phyloP scores from a whole-genome alignment of 2,329 filamentous ascomycete species.

The Fusarium xylarioides region DNA sequence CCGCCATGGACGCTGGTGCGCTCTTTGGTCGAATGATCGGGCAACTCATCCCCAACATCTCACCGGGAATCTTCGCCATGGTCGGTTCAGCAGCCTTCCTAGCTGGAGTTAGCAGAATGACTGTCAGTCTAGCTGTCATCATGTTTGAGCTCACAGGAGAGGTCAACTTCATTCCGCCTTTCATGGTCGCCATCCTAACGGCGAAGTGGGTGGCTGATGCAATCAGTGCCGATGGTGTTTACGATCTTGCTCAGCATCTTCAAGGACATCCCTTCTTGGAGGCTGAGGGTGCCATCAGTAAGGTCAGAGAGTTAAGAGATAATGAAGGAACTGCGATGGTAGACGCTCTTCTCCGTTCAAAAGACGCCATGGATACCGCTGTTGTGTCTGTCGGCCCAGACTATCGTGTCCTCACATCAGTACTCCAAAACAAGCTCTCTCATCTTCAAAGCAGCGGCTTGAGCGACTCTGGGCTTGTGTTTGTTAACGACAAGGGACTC shows the following conservation, averaged over 20 bases:
- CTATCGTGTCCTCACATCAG: background rate
- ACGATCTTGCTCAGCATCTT: conserved; percentile 28
- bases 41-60: conserved; percentile 10
- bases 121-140: conserved; percentile 28
- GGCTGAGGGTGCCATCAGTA: background rate
- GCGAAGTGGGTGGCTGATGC: conserved; percentile 31
- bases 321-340: conserved; percentile 10
- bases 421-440: background rate
- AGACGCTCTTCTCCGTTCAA: background rate
- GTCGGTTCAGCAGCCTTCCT: conserved; percentile 27
- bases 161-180: conserved; percentile 31
- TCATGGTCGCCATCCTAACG: conserved; percentile 16
- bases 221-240: conserved; percentile 25
- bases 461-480: conserved; percentile 3
- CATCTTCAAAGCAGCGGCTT: background rate
- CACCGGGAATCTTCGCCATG: conserved; percentile 30
- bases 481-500: background rate
- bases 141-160: conserved; percentile 29
- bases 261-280: conserved; percentile 27
- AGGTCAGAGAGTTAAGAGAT: background rate
- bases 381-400: background rate
- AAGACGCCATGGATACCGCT: background rate
- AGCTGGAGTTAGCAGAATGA: conserved; percentile 30
- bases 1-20: conserved; percentile 18
- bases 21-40: conserved; percentile 25